phyloP scores from a whole-genome alignment of 2,329 filamentous ascomycete species.

The Purpureocillium lavendulum region DNA sequence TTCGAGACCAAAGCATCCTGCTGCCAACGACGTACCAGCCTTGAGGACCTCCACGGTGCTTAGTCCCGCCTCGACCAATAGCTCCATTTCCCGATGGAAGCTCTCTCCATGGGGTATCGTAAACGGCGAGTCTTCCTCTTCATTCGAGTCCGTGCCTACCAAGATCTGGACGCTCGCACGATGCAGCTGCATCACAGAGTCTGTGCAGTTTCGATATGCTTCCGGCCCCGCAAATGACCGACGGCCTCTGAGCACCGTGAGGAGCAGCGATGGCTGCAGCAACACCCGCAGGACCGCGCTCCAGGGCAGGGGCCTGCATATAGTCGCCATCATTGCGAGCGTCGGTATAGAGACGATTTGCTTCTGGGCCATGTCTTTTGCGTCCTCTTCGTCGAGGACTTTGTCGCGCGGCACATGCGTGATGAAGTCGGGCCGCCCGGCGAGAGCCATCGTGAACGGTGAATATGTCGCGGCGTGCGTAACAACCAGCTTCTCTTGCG shows the following conservation, averaged over 20 bases:
- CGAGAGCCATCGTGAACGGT: constrained; percentile 14
- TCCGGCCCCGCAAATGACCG: not conserved
- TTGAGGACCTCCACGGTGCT: constrained; percentile 10
- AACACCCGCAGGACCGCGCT: constrained; percentile 6
- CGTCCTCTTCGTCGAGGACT: constrained; percentile 11
- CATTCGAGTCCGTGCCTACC: constrained; percentile 20
- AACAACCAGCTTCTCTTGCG: constrained; percentile 13
- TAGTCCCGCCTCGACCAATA: constrained; percentile 12
- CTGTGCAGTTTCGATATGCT: not conserved
- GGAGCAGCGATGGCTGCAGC: constrained; percentile 10
- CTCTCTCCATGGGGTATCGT: constrained; percentile 9
- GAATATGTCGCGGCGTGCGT: constrained; percentile 16
- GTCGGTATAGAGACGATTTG: constrained; percentile 16
- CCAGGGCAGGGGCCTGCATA: not conserved
- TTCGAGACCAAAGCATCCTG: constrained; percentile 11
- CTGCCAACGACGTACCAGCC: constrained; percentile 12
- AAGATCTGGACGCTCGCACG: constrained; percentile 18
- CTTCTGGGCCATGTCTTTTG: constrained; percentile 8
- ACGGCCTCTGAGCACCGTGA: not conserved
- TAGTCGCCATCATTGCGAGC: constrained; percentile 6
- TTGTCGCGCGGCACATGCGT: constrained; percentile 18
- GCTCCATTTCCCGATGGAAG: constrained; percentile 13
- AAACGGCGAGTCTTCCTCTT: constrained; percentile 5
- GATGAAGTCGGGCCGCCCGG: constrained; percentile 15
- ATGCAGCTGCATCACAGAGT: constrained; percentile 12